Percentiles rank a stretch among this genome's conserved stretches.
phyloP scores from a whole-genome alignment of 2,329 filamentous ascomycete genomes.

The Neopestalotiopsis clavispora region DNA sequence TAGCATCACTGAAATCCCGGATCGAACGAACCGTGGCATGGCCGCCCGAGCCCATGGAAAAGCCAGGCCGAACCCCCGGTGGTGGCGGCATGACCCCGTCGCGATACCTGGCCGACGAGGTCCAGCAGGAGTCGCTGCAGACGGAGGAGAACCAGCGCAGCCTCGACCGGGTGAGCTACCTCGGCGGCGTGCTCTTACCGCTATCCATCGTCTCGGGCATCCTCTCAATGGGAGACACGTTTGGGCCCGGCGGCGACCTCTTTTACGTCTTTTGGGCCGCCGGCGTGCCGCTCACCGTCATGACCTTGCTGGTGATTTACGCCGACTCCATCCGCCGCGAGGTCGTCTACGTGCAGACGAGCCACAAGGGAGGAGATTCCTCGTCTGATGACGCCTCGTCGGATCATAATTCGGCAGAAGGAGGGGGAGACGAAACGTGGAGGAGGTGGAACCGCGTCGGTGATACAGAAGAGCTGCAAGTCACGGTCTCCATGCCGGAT shows the following conservation, averaged over 20 bases:
- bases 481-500: neutral
- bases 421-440: neutral
- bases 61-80: neutral
- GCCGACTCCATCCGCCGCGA: slow-evolving; percentile 50
- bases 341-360: slow-evolving; percentile 53
- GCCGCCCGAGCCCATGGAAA: slow-evolving; percentile 10
- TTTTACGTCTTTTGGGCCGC: slow-evolving; percentile 58
- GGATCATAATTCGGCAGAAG: neutral
- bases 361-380: neutral
- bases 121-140: slow-evolving; percentile 14
- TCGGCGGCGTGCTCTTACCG: slow-evolving; percentile 54
- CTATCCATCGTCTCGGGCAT: slow-evolving; percentile 53
- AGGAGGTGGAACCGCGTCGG: neutral
- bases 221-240: slow-evolving; percentile 51
- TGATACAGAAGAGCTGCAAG: neutral
- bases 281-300: slow-evolving; percentile 41
- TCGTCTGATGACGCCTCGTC: neutral
- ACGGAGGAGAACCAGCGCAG: slow-evolving; percentile 42
- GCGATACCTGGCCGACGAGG: neutral
- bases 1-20: slow-evolving; percentile 21
- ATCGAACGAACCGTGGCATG: slow-evolving; percentile 10
- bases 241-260: slow-evolving; percentile 42
- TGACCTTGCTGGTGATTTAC: slow-evolving; percentile 51
- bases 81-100: neutral
- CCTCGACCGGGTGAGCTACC: slow-evolving; percentile 53